These are phyloP conservation scores for Stagonosporopsis vannaccii DNA, from an alignment of 2,329 filamentous ascomycete genomes.

Conservation along the genomic window DNA sequence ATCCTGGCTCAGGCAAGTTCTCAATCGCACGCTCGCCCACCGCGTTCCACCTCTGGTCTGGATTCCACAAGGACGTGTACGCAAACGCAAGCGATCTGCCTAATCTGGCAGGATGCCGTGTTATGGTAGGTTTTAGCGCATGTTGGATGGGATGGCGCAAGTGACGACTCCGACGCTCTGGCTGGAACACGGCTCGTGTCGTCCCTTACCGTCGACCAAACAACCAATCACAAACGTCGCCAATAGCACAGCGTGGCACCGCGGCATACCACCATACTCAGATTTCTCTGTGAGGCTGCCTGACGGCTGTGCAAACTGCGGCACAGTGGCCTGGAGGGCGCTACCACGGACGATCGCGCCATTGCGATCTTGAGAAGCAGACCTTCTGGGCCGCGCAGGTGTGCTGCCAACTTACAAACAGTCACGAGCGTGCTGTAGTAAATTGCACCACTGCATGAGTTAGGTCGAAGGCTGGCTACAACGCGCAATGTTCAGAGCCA, in stretches of 20 bases:
- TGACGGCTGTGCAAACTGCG: conserved; percentile 3
- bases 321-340: conserved; percentile 1
- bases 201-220: not conserved
- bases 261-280: not conserved
- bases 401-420: conserved; percentile 2
- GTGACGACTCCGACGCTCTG: not conserved
- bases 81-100: not conserved
- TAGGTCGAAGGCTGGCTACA: conserved; percentile 8
- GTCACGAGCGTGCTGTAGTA: conserved; percentile 10
- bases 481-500: conserved; percentile 7
- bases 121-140: not conserved
- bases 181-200: conserved; percentile 1
- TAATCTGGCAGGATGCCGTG: not conserved
- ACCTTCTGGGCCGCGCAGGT: not conserved
- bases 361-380: not conserved
- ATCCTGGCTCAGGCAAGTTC: not conserved
- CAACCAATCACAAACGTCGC: not conserved
- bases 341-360: not conserved
- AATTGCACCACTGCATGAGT: not conserved
- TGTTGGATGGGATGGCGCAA: not conserved
- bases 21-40: not conserved
- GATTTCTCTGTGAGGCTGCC: conserved; percentile 2
- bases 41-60: not conserved
- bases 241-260: not conserved
- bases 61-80: not conserved